A percentile compares a stretch with the other conserved stretches of the same genome.
phyloP scores from a whole-genome alignment of 2,329 filamentous ascomycete genomes.

The Scytalidium sp. region DNA sequence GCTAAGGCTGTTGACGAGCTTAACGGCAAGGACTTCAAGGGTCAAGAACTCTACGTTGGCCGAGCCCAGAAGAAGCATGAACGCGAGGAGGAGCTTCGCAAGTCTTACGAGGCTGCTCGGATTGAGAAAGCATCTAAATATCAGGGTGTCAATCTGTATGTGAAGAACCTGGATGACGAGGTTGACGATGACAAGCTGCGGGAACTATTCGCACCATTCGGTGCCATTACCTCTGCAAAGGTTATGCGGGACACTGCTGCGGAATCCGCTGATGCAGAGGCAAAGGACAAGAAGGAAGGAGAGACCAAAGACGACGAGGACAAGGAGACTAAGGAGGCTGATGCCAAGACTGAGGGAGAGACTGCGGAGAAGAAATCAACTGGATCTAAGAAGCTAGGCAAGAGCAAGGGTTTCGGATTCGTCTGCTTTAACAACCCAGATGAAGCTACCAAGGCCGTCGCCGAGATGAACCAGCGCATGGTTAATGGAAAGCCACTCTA shows the following conservation, averaged over 20 bases:
- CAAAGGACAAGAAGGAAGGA: constrained; percentile 42
- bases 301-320: constrained; percentile 51
- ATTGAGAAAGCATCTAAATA: constrained; percentile 99
- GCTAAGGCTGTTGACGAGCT: constrained; percentile 84
- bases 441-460: constrained; percentile 97
- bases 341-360: constrained; percentile 35
- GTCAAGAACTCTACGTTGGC: constrained; percentile 95
- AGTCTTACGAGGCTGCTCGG: constrained; percentile 96
- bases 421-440: constrained; percentile 99
- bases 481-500: constrained; percentile 95
- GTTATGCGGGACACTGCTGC: constrained; percentile 88
- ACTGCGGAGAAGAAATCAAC: constrained; percentile 46
- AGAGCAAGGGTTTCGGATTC: constrained; percentile 99
- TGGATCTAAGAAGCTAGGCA: constrained; percentile 71
- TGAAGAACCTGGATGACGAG: constrained; percentile 98
- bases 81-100: constrained; percentile 98
- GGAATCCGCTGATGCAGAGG: constrained; percentile 41
- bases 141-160: constrained; percentile 98
- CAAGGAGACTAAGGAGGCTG: constrained; percentile 45
- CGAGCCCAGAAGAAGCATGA: constrained; percentile 99
- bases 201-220: constrained; percentile 86
- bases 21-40: constrained; percentile 87
- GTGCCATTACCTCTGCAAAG: constrained; percentile 97
- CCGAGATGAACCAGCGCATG: constrained; percentile 99
- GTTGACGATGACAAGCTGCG: constrained; percentile 98